These are phyloP conservation scores for Lathyrus aphaca DNA, from an alignment of 306 rosid species.

Conservation along the genomic window DNA sequence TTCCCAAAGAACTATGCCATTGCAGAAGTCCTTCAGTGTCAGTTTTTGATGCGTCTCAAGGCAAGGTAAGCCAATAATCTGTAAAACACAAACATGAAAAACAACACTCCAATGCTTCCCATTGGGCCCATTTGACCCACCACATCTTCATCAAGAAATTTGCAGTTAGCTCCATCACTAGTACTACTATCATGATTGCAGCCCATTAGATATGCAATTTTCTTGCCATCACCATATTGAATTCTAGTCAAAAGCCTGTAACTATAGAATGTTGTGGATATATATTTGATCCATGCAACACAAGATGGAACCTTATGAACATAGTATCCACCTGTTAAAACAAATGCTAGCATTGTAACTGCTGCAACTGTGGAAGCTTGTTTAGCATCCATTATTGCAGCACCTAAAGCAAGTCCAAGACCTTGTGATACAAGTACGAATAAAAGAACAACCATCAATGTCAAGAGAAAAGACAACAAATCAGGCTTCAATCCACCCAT, in stretches of 20 bases:
- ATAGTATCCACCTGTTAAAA: conserved; percentile 84
- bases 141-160: conserved; percentile 78
- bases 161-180: conserved; percentile 49
- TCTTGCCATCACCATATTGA: conserved; percentile 74
- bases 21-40: conserved; percentile 22
- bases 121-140: conserved; percentile 68
- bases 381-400: conserved; percentile 88
- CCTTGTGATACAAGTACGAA: conserved; percentile 89
- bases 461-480: conserved; percentile 57
- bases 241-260: conserved; percentile 67
- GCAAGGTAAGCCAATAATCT: conserved; percentile 81
- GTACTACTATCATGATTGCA: conserved; percentile 48
- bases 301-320: conserved; percentile 79
- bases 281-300: conserved; percentile 80
- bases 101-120: conserved; percentile 58
- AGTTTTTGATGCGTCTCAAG: conserved; percentile 66
- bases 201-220: conserved; percentile 57
- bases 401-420: conserved; percentile 88
- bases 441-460: conserved; percentile 60
- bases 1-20: conserved; percentile 24
- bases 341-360: conserved; percentile 86
- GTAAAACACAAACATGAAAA: conserved; percentile 78
- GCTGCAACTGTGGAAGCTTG: conserved; percentile 86
- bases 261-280: conserved; percentile 73
- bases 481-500: conserved; percentile 80